phyloP scores from a whole-genome alignment of 208 protist species.

The Trypanosomatidae sp. region DNA sequence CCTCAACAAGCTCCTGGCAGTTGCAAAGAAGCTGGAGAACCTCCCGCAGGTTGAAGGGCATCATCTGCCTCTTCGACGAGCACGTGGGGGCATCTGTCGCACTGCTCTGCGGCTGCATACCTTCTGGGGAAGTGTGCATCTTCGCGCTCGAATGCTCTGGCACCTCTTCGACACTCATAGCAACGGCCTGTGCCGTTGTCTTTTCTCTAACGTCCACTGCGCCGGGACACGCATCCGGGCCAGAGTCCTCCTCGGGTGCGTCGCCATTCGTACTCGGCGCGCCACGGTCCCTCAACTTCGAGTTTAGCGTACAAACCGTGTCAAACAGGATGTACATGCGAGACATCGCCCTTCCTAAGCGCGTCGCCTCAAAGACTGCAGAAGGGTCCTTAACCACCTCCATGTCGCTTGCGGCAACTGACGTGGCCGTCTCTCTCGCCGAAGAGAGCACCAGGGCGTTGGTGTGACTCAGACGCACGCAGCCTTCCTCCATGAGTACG shows the following conservation, averaged over 20 bases:
- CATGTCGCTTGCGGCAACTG: background rate
- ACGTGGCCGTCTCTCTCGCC: background rate
- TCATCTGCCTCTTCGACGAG: background rate
- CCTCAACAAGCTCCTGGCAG: constrained; percentile 67
- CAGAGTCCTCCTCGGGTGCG: background rate
- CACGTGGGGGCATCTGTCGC: background rate
- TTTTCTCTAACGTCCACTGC: background rate
- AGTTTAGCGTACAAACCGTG: constrained; percentile 71
- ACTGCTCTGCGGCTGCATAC: no score
- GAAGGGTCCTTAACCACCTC: background rate
- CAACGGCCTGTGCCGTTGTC: background rate
- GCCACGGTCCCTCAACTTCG: constrained; percentile 6
- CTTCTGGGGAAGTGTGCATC: background rate
- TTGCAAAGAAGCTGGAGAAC: constrained; percentile 60
- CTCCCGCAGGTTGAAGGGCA: constrained; percentile 19
- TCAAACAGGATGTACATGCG: constrained; percentile 84
- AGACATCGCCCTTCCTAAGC: constrained; percentile 50
- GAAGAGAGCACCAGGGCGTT: background rate
- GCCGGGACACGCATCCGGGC: background rate
- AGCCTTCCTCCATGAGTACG: constrained; percentile 61
- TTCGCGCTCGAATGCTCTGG: background rate
- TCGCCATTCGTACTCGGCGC: background rate
- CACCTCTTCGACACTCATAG: background rate
- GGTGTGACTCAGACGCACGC: constrained; percentile 23
- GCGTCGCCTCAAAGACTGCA: constrained; percentile 21